phyloP scores from a whole-genome alignment of 2,329 filamentous ascomycete genomes.

The Pseudocercospora crystallina region DNA sequence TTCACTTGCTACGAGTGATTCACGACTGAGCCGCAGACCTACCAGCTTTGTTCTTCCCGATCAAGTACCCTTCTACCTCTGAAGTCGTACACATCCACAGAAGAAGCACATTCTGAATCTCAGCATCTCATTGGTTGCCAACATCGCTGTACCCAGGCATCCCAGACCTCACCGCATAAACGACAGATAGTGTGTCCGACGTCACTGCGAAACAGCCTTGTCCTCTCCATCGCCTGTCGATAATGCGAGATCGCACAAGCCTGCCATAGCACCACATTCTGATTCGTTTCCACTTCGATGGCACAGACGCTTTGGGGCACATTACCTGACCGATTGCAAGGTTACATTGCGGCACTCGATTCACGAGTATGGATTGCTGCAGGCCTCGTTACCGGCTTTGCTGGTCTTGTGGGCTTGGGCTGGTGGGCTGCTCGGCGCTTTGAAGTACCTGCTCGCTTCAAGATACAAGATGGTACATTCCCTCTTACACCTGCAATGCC shows the following conservation, averaged over 20 bases:
- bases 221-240: neutral
- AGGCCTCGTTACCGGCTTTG: neutral
- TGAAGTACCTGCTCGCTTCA: neutral
- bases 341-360: neutral
- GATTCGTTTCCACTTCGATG: neutral
- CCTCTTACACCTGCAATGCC: slow-evolving; percentile 2
- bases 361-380: neutral
- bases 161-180: neutral
- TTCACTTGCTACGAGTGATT: neutral
- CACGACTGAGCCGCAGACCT: neutral
- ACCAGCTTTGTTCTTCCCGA: neutral
- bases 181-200: neutral
- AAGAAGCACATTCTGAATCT: neutral
- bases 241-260: neutral
- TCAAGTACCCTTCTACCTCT: neutral
- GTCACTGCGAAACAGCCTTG: neutral
- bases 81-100: neutral
- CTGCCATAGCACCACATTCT: neutral
- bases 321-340: no score
- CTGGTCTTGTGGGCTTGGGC: neutral
- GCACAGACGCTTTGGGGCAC: neutral
- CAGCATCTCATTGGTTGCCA: slow-evolving; percentile 1
- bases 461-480: neutral
- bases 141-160: neutral
- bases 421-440: neutral